Base-by-base conservation (phyloP, 148 eudicot genomes). In the Pharnaceum exiguum region DNA sequence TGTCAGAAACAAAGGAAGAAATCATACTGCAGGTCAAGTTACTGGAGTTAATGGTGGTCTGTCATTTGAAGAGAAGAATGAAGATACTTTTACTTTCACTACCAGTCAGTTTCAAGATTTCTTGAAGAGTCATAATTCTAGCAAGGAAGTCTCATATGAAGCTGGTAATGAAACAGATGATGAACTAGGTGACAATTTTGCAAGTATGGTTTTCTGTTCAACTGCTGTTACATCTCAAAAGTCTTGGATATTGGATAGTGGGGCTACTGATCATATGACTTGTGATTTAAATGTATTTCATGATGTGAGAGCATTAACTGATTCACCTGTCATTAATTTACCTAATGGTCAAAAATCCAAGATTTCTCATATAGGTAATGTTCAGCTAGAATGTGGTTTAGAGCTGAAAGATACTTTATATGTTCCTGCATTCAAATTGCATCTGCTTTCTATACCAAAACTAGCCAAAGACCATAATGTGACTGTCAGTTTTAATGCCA, bases 261-360 rank as follows among this genome's bases (percentile, higher is more conserved):
- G 0, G 15, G 46, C 46, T 3, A 42, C 46, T n/a, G 46, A 42
- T 13, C 46, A 42, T 15, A 42, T 12, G 46, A 42, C 46, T 2
- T 0, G 19, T 9, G 3, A 12, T 1, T 1, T n/a, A 3, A n/a
- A 7, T 42, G 2, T 12, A n/a, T n/a, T n/a, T n/a, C 13, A 12
- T 10, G 2, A 4, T 0, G 4, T 0, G 0, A 0, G 18, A 0
- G 2, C 3, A 42, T 1, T 0, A 2, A n/a, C 4, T 0, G 21
- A 10, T 0, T 15, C 5, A 0, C 7, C 10, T 3, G 7, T 5
- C 4, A 42, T 42, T 42, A 42, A 42, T 2, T 15, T 42, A 0
- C 46, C 46, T 0, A 0, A 12, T 42, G 46, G 18, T 3, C n/a
- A 3, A 3, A 5, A 8, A 5, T 12, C 7, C 13, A 1, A 7